Evolutionary conservation across 345 rosid species (phyloP).

Genomic region (Mangifera indica): DNA sequence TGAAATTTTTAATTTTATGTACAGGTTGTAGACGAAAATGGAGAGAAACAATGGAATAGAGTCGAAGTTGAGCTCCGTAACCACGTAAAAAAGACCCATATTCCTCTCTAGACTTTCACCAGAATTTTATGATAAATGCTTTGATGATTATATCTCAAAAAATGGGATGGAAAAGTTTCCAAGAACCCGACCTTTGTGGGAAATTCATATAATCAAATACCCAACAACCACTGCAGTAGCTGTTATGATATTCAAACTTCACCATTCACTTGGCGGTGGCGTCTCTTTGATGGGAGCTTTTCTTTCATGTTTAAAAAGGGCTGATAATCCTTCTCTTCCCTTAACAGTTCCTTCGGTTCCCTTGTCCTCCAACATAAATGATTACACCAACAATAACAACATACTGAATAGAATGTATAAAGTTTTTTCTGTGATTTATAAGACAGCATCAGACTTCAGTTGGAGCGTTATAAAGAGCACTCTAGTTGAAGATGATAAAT

Average conservation of each 20-base stretch:
- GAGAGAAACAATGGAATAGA: constrained; percentile 20
- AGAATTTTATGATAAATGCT: constrained; percentile 19
- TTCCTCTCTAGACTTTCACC: constrained; percentile 23
- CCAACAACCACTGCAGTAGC: constrained; percentile 33
- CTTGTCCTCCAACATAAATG: not conserved
- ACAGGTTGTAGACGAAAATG: constrained; percentile 12
- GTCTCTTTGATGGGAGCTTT: constrained; percentile 38
- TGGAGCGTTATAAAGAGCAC: constrained; percentile 28
- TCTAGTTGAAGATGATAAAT: constrained; percentile 26
- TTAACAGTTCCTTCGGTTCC: constrained; percentile 27
- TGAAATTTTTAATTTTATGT: not conserved
- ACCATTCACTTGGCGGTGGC: constrained; percentile 46
- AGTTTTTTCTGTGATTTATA: not conserved
- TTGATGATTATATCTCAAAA: constrained; percentile 28
- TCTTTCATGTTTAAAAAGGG: constrained; percentile 37
- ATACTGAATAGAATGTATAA: not conserved
- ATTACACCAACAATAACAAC: not conserved
- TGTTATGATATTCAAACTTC: constrained; percentile 33
- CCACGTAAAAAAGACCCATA: constrained; percentile 26
- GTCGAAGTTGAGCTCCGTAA: constrained; percentile 17
- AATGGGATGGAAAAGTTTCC: constrained; percentile 19
- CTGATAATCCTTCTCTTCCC: constrained; percentile 41
- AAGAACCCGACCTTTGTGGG: constrained; percentile 33
- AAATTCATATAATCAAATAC: constrained; percentile 32
- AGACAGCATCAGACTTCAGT: constrained; percentile 24